Evolutionary conservation across 2,329 filamentous ascomycete genomes (phyloP), one percentile per base, ranked within the genome.

Genomic region (Xylaria multiplex): DNA sequence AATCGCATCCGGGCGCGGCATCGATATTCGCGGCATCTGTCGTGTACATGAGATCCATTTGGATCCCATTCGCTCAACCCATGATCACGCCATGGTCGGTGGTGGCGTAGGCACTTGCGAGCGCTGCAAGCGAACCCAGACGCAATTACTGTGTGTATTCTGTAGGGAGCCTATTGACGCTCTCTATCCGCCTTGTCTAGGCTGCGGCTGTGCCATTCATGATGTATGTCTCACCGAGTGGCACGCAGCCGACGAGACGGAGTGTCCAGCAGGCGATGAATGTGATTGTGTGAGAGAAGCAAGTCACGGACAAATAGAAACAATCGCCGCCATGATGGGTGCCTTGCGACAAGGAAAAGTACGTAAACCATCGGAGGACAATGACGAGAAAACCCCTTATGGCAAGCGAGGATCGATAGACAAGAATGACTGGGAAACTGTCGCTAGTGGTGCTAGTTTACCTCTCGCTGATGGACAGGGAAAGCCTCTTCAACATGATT

Each of bases 231-330:
- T 88, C 16, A 82, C 81, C 2, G 85, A 87, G 71, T 89, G 87
- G 86, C 85, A 88, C 69, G 82, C 80, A 6, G 81, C 82, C 6
- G 85, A 85, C 24, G 86, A 88, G 75, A 83, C 78, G 1, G 77
- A 83, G 53, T 91, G 88, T 62, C 86, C 88, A 0, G 88, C 86
- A 0, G 88, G 88, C 1, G 88, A 90, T 72, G 88, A 90, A 73
- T 91, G 88, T 72, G 81, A 86, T 65, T 91, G 88, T 70, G 81
- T 84, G 0, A 81, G 84, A 14, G 84, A 89, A 68, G 87, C 88
- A 1, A 81, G 79, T 63, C 82, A 80, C 53, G 87, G 86, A 0
- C 81, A 87, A 46, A 83, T 90, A 8, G 88, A 90, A 75, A 87
- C 85, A 22, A 89, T 88, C 85, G 83, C 84, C 0, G 86, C 86